Base-by-base conservation (phyloP, 257 asterid genomes). In the Coffea canephora region DNA sequence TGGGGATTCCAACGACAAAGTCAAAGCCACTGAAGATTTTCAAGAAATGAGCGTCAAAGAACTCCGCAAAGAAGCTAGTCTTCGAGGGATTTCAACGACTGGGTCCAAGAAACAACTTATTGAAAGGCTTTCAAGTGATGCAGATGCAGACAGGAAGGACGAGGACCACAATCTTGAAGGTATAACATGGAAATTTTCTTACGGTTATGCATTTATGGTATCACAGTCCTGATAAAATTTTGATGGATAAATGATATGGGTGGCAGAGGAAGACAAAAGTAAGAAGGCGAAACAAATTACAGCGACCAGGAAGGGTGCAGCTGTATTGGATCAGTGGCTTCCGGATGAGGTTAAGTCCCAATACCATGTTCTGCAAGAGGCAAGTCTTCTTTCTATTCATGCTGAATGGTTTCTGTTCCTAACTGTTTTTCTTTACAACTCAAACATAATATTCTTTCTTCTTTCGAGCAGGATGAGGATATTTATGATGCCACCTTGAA, bases 401-500 rank as follows among this genome's bases (percentile, higher is more conserved):
- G 66, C 49, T 25, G 18, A 55, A 39, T 39, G 43, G 43, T 39
- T 69, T 66, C 68, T 8, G 1, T 34, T 11, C 3, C 41, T 48
- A 52, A 41, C 49, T 55, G 34, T 57, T 73, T 50, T 27, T 9
- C 43, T 49, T 39, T n/a, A n/a, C 65, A 67, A 31, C 43, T 59
- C 21, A 55, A 50, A 64, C 25, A 67, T 41, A 55, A 48, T 74
- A 59, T 57, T 74, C 25, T 81, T 70, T 14, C n/a, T 31, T 74
- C 15, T 64, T 74, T 43, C 76, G 2, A 59, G 88, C 87, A 95
- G 98, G 92, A 87, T 45, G 91, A 89, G 86, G 94, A 88, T 69
- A 83, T 90, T 78, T 95, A 91, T 83, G 99, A 95, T 83, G 98
- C 97, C 85, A 91, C 90, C 89, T 82, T 95, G 91, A 95, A 95